Conservation (phyloP, 306 rosid genomes). For the Fragaria iinumae region DNA sequence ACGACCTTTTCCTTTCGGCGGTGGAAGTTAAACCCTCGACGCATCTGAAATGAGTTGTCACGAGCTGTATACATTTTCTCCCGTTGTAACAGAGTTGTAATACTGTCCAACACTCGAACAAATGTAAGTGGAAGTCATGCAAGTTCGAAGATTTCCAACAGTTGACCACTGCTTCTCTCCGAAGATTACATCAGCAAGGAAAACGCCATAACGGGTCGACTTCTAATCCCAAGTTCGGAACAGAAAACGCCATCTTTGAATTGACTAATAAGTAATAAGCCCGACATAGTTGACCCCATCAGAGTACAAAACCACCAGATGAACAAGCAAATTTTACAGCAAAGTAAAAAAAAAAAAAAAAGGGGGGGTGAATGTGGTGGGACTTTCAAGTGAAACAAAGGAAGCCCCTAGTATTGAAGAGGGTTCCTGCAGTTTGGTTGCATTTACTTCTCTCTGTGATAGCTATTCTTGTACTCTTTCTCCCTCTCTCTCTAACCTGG, state of each 20-base stretch:
- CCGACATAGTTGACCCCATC: neutral
- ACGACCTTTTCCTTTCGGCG: too few relatives aligned
- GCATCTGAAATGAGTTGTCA: too few relatives aligned
- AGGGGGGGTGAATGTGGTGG: neutral
- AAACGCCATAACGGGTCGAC: neutral
- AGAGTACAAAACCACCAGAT: neutral
- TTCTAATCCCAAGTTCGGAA: neutral
- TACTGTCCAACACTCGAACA: neutral
- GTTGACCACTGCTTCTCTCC: neutral
- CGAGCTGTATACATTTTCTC: too few relatives aligned
- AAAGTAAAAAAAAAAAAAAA: neutral
- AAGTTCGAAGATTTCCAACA: neutral
- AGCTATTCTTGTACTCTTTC: slow-evolving; percentile 22
- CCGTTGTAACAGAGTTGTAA: neutral
- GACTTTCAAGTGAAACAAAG: slow-evolving; percentile 6
- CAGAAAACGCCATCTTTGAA: neutral
- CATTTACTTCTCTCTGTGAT: slow-evolving; percentile 28
- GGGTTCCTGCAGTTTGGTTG: slow-evolving; percentile 37
- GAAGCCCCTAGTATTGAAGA: slow-evolving; percentile 15
- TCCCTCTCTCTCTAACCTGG: slow-evolving; percentile 12
- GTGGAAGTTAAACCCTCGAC: too few relatives aligned
- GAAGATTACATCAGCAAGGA: slow-evolving; percentile 7
- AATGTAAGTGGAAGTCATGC: neutral
- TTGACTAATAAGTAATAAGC: slow-evolving; percentile 1
- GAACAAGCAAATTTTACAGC: neutral